These are phyloP conservation scores for Diospyros lotus DNA, from an alignment of 148 eudicot genomes.

Conservation along the genomic window DNA sequence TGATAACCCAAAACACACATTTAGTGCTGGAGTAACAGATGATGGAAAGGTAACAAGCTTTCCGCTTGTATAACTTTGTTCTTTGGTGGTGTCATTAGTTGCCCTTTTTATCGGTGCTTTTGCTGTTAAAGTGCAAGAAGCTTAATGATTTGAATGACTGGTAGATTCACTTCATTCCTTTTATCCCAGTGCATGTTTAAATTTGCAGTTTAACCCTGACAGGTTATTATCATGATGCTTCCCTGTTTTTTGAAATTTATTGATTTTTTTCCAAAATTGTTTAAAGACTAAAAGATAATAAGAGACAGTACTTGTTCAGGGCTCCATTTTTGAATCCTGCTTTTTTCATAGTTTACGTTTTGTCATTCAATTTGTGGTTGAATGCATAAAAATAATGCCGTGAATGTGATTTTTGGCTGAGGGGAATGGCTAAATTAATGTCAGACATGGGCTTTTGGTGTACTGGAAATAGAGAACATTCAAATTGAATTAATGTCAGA, in stretches of 20 bases:
- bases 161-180: not conserved
- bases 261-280: not conserved
- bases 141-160: not conserved
- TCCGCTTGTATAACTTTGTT: not conserved
- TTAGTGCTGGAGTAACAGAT: constrained; percentile 55
- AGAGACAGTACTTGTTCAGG: not conserved
- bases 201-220: not conserved
- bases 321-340: not conserved
- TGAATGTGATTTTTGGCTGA: no score
- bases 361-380: no score
- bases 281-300: not conserved
- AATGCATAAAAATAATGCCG: no score
- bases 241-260: not conserved
- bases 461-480: no score
- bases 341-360: not conserved
- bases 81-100: not conserved
- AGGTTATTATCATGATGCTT: no score
- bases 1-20: constrained; percentile 54
- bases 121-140: not conserved
- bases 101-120: no score
- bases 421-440: no score
- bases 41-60: constrained; percentile 69
- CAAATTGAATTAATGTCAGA: no score
- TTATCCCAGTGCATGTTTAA: not conserved
- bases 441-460: no score